Evolutionary conservation across 2,329 filamentous ascomycete species (phyloP).

Genomic region (Aspergillus sclerotialis): DNA sequence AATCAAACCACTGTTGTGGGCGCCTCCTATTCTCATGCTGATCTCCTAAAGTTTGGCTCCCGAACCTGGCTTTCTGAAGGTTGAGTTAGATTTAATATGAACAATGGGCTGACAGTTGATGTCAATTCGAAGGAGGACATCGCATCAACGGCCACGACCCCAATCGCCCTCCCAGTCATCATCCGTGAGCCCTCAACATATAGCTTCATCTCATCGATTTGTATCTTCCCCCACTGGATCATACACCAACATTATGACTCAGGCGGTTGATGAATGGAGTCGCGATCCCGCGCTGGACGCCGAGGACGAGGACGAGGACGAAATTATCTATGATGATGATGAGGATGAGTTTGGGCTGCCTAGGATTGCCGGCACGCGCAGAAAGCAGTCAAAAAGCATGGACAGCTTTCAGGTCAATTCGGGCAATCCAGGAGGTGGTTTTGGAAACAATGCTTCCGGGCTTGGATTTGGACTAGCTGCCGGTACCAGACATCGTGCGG

Average conservation of each 20-base stretch:
- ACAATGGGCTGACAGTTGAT: slow-evolving; percentile 9
- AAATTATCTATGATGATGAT: slow-evolving; percentile 75
- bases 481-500: slow-evolving; percentile 58
- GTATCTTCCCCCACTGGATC: slow-evolving; percentile 59
- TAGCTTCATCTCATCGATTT: slow-evolving; percentile 44
- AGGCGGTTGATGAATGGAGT: slow-evolving; percentile 77
- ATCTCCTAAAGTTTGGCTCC: slow-evolving; percentile 72
- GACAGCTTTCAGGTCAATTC: slow-evolving; percentile 25
- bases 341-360: slow-evolving; percentile 94
- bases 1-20: slow-evolving; percentile 75
- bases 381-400: slow-evolving; percentile 51
- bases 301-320: slow-evolving; percentile 59
- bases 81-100: slow-evolving; percentile 3
- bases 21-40: slow-evolving; percentile 91
- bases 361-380: slow-evolving; percentile 84
- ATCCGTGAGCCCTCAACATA: slow-evolving; percentile 47
- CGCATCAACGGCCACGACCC: slow-evolving; percentile 53
- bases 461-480: slow-evolving; percentile 28
- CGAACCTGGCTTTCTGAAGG: slow-evolving; percentile 53
- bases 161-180: slow-evolving; percentile 64
- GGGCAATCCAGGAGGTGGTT: slow-evolving; percentile 37
- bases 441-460: slow-evolving; percentile 15
- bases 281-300: slow-evolving; percentile 45
- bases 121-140: slow-evolving; percentile 18
- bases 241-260: slow-evolving; percentile 75